Evolutionary conservation across 345 rosid genomes (phyloP), one percentile per base, ranked within the genome.

Genomic region (Carallia pectinifolia): DNA sequence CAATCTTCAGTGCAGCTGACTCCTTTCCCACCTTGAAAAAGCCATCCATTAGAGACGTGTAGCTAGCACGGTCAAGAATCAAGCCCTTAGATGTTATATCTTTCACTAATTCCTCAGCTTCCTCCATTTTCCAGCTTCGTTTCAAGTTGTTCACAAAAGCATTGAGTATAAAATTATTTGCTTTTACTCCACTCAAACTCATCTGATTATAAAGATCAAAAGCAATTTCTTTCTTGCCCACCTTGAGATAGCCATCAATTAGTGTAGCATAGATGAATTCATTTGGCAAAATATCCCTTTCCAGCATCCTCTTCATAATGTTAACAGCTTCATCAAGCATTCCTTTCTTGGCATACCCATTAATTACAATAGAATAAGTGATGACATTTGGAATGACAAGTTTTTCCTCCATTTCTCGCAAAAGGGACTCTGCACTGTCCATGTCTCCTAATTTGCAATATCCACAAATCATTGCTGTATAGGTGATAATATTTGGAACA

Each of bases 1-100:
- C 90, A 72, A 88, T 77, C 60, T 65, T 71, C n/a, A 88, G 76
- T 61, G 95, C 98, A 80, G 81, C 85, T 4, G 85, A 81, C 71
- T 87, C 95, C 27, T 83, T 84, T 67, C 95, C 90, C 36, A 58
- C 85, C 83, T 86, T 94, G 74, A 91, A 91, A 81, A 87, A 85
- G 56, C 88, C 90, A 80, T 94, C 98, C 88, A 90, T 91, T 33
- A 90, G 69, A 80, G 97, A 90, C 15, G 97, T 94, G 82, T 90
- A 94, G 79, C 88, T 91, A 72, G 91, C 84, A 64, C 37, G 83
- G 74, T 91, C 97, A 73, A 84, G 85, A 30, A 64, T 73, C 80
- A 91, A 58, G 53, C 93, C 96, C 61, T 64, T 80, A 40, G 91
- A 81, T 66, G 71, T 80, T 82, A 83, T 78, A 76, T 81, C 85